These are phyloP conservation scores for Naganishia sp. DNA, from an alignment of 1,284 basidiomycete genomes.

Conservation along the genomic window DNA sequence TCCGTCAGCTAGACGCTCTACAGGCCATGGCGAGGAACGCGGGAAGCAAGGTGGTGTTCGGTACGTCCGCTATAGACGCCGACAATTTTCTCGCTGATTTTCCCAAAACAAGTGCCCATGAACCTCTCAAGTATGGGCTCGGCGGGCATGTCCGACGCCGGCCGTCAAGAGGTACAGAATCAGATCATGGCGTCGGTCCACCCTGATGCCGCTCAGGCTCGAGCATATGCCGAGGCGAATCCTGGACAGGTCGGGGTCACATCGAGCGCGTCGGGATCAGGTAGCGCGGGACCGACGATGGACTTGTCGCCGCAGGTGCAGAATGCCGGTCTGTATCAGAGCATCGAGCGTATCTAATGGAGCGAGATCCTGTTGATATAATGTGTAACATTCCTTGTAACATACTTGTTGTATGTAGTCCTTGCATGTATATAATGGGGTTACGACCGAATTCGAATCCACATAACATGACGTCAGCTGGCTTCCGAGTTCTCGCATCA, in stretches of 20 bases:
- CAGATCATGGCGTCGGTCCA: constrained; percentile 46
- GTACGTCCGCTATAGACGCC: constrained; percentile 34
- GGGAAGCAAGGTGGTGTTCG: constrained; percentile 85
- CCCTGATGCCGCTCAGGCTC: constrained; percentile 32
- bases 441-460: not conserved
- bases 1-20: constrained; percentile 87
- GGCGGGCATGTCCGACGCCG: constrained; percentile 39
- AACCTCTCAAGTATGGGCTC: constrained; percentile 52
- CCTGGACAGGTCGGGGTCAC: constrained; percentile 18
- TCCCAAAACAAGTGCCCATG: constrained; percentile 45
- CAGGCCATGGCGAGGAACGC: constrained; percentile 71
- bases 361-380: not conserved
- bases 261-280: not conserved
- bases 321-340: constrained; percentile 18
- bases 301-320: constrained; percentile 18
- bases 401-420: too few species aligned
- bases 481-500: not conserved
- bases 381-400: too few species aligned
- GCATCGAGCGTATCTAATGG: constrained; percentile 10
- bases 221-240: constrained; percentile 19
- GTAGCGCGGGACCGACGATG: constrained; percentile 13
- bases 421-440: too few species aligned
- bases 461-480: not conserved
- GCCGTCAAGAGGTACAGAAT: constrained; percentile 39
- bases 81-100: not conserved